phyloP scores from a whole-genome alignment of 192 early-diverging fungal genomes.

The Podila clonocystis region DNA sequence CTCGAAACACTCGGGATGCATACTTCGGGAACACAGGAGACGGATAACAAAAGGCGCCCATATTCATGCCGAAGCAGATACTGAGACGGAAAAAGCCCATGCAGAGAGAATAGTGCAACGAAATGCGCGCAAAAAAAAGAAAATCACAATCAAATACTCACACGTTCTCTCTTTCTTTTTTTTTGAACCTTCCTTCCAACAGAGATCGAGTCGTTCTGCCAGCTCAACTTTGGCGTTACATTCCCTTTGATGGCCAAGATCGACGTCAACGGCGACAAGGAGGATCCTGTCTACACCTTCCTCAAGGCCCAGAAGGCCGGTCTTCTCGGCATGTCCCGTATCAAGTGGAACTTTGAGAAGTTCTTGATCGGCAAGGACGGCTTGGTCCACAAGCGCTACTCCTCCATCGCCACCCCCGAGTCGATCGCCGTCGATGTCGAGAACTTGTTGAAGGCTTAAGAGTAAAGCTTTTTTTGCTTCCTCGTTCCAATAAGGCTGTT shows the following conservation, averaged over 20 bases:
- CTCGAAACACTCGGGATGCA: no score
- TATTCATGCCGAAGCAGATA: no score
- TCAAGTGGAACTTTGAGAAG: conserved; percentile 93
- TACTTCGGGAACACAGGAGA: no score
- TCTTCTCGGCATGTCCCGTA: conserved; percentile 60
- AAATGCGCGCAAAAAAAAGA: no score
- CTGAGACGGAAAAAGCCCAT: no score
- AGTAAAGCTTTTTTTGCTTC: not conserved
- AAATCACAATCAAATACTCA: not conserved
- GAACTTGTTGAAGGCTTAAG: conserved; percentile 54
- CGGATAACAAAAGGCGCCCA: no score
- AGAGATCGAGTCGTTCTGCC: conserved; percentile 69
- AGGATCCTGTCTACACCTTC: conserved; percentile 69
- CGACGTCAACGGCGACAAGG: conserved; percentile 82
- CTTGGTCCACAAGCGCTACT: conserved; percentile 70
- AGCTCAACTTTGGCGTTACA: conserved; percentile 76
- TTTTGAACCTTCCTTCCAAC: not conserved
- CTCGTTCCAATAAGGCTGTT: not conserved
- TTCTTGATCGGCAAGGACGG: conserved; percentile 78
- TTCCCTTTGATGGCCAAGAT: conserved; percentile 93
- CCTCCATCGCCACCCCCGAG: conserved; percentile 70
- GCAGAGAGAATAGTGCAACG: no score
- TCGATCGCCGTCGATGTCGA: conserved; percentile 68
- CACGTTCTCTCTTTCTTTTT: not conserved
- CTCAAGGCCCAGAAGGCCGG: conserved; percentile 67